These are phyloP conservation scores for Teratosphaeria gauchensis DNA, from an alignment of 2,329 filamentous ascomycete species.

Conservation along the genomic window DNA sequence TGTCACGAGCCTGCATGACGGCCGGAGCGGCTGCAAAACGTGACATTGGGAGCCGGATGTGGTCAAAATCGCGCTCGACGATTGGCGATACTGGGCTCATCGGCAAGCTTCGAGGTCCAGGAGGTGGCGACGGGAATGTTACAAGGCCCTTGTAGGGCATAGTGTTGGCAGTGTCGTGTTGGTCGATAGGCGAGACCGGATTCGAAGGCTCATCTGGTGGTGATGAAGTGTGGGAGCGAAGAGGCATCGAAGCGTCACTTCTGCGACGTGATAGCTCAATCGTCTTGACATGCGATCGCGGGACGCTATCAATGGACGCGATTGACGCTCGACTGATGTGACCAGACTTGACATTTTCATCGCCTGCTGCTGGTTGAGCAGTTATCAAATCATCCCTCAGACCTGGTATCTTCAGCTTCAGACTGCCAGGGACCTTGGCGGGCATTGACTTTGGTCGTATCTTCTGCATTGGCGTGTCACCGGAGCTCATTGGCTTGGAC, in stretches of 20 bases:
- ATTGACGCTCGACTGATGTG: slow-evolving; percentile 23
- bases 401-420: slow-evolving; percentile 5
- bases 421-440: background rate
- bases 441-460: background rate
- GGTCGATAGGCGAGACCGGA: slow-evolving; percentile 1
- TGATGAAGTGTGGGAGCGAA: background rate
- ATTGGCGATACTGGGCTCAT: slow-evolving; percentile 5
- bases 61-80: background rate
- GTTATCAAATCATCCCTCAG: background rate
- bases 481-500: background rate
- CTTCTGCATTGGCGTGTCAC: background rate
- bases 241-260: background rate
- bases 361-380: background rate
- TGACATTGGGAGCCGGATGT: background rate
- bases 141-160: slow-evolving; percentile 8
- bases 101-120: background rate
- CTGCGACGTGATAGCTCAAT: slow-evolving; percentile 17
- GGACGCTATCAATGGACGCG: slow-evolving; percentile 24
- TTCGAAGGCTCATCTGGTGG: background rate
- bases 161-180: background rate
- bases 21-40: background rate
- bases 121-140: slow-evolving; percentile 8
- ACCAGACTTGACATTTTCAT: background rate
- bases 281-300: slow-evolving; percentile 23
- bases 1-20: background rate